These are phyloP conservation scores for Solanum tarapatanum DNA, from an alignment of 257 asterid genomes.

Conservation along the genomic window DNA sequence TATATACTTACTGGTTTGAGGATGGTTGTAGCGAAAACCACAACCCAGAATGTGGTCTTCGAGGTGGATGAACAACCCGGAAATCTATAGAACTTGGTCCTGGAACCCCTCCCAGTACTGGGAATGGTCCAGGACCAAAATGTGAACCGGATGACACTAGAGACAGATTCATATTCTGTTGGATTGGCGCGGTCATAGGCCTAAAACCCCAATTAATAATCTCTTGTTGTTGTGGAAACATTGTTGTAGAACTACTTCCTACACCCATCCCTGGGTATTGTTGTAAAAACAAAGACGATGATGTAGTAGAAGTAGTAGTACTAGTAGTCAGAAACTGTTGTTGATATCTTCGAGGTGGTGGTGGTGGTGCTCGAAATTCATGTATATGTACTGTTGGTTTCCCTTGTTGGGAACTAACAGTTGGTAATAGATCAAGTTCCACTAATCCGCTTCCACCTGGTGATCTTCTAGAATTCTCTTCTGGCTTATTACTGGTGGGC, in stretches of 20 bases:
- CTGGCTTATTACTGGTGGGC: neutral
- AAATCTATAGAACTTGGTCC: constrained; percentile 33
- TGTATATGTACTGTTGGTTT: neutral
- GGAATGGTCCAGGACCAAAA: constrained; percentile 34
- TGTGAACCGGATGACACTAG: constrained; percentile 17
- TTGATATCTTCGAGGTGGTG: neutral
- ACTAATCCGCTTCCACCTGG: neutral
- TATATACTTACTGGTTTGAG: constrained; percentile 52
- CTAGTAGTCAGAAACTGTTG: neutral
- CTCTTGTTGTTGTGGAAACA: neutral
- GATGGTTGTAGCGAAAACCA: constrained; percentile 86
- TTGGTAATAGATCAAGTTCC: constrained; percentile 62
- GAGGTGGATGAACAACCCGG: constrained; percentile 68
- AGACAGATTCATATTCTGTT: constrained; percentile 28
- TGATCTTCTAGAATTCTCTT: neutral
- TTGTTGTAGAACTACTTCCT: neutral
- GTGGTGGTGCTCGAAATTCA: constrained; percentile 7
- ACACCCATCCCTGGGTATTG: neutral
- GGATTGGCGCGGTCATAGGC: constrained; percentile 17
- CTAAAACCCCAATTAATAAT: constrained; percentile 10
- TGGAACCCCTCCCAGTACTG: constrained; percentile 24
- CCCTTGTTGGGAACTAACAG: constrained; percentile 6
- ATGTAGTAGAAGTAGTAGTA: neutral
- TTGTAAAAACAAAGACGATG: constrained; percentile 28
- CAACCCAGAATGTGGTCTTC: constrained; percentile 72